Conservation (phyloP, 441 rosid species). For the Pelargonium citronellum region DNA sequence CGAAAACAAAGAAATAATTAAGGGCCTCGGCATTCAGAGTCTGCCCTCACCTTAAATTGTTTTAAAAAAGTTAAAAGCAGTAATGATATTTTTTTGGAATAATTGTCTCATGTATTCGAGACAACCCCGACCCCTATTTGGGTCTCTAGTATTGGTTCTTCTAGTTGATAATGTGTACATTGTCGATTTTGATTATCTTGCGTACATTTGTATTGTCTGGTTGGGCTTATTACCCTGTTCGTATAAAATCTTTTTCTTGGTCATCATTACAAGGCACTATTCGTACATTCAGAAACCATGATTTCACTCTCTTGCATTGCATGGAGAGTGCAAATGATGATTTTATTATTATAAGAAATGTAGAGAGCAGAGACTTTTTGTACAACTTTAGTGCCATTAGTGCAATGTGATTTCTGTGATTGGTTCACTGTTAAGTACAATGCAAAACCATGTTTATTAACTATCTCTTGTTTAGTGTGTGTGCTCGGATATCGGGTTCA, state of each 20-base stretch:
- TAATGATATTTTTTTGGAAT: no score
- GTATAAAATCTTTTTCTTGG: no score
- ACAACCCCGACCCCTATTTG: no score
- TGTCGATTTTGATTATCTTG: no score
- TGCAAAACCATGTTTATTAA: no score
- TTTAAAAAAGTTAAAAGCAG: not conserved
- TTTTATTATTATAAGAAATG: not conserved
- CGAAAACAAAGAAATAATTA: not conserved
- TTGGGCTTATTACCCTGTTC: not conserved
- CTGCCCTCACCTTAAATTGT: not conserved
- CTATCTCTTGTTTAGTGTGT: no score
- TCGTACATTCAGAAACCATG: not conserved
- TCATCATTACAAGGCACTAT: not conserved
- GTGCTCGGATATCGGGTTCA: no score
- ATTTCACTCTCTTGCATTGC: conserved; percentile 2
- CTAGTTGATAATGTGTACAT: not conserved
- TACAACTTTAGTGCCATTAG: no score
- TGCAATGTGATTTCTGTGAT: no score
- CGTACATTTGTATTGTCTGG: not conserved
- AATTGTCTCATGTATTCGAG: no score
- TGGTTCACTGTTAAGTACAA: no score
- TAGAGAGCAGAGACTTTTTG: no score
- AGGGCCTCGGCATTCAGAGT: not conserved
- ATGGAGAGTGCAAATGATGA: not conserved
- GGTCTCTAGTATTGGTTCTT: not conserved